phyloP scores from a whole-genome alignment of 495 filamentous ascomycete species.

The Penicillium coprophilum region DNA sequence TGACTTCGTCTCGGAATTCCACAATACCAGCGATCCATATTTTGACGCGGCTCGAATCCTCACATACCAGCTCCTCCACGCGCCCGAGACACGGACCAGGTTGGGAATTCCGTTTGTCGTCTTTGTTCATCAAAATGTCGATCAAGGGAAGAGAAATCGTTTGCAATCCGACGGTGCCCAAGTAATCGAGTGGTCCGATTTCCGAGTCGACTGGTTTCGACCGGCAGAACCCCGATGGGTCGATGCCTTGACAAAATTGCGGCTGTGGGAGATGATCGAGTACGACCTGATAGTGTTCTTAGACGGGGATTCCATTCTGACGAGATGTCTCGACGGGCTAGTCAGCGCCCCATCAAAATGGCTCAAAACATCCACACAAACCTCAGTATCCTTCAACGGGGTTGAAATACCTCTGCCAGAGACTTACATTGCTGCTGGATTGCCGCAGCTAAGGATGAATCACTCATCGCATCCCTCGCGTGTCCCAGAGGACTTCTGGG shows the following conservation, averaged over 20 bases:
- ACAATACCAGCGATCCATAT: conserved; percentile 25
- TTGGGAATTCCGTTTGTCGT: conserved; percentile 34
- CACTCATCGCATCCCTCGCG: conserved; percentile 4
- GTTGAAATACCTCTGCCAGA: neutral
- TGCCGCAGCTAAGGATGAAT: neutral
- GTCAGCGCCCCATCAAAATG: conserved; percentile 32
- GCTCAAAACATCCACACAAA: neutral
- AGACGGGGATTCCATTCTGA: conserved; percentile 44
- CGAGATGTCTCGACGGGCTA: conserved; percentile 35
- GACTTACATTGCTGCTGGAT: conserved; percentile 3
- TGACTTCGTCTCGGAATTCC: neutral
- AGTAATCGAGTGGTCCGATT: conserved; percentile 30
- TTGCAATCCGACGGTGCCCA: conserved; percentile 36
- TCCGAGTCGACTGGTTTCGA: conserved; percentile 29
- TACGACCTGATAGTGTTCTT: conserved; percentile 47
- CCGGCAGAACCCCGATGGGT: conserved; percentile 27
- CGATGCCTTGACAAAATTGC: conserved; percentile 41
- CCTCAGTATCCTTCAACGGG: neutral
- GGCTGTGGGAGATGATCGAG: conserved; percentile 39
- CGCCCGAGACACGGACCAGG: conserved; percentile 30
- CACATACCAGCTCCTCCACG: conserved; percentile 48
- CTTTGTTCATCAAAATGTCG: conserved; percentile 27
- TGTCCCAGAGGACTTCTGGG: conserved; percentile 32
- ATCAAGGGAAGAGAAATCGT: conserved; percentile 19
- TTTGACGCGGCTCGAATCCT: conserved; percentile 40